A percentile compares a stretch with the other conserved stretches of the same genome.
Evolutionary conservation across 164 flowering plant species (phyloP).

Genomic region (Annona squamosa): DNA sequence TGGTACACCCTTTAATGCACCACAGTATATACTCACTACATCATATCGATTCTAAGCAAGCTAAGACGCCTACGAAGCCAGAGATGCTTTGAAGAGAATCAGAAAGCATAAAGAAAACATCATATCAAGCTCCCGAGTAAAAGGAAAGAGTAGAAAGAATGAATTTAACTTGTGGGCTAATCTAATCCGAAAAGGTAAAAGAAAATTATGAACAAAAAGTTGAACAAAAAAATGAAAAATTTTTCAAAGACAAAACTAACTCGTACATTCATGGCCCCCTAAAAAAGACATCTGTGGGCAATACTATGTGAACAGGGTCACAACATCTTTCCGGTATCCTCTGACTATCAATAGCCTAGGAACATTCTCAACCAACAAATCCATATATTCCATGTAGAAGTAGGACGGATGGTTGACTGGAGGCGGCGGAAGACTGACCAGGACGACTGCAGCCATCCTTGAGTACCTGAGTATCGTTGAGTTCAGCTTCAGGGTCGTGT

Average conservation of each 20-base stretch:
- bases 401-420: constrained; percentile 81
- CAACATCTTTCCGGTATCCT: constrained; percentile 94
- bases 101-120: background rate
- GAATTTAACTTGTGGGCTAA: background rate
- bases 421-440: constrained; percentile 92
- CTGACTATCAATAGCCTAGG: constrained; percentile 89
- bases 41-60: too few relatives aligned
- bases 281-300: background rate
- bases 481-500: constrained; percentile 81
- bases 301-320: constrained; percentile 81
- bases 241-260: background rate
- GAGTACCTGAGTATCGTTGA: constrained; percentile 84
- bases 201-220: background rate
- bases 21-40: too few relatives aligned
- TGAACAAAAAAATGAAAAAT: background rate
- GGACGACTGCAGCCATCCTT: constrained; percentile 96
- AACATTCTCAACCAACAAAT: constrained; percentile 84
- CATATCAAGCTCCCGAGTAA: background rate
- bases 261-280: background rate
- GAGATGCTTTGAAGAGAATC: too few relatives aligned
- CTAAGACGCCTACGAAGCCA: too few relatives aligned
- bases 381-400: constrained; percentile 99
- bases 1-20: too few relatives aligned
- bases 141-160: background rate
- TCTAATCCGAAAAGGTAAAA: too few relatives aligned